Evolutionary conservation across 768 basidiomycete species (phyloP).

Genomic region (Suillus americanus): DNA sequence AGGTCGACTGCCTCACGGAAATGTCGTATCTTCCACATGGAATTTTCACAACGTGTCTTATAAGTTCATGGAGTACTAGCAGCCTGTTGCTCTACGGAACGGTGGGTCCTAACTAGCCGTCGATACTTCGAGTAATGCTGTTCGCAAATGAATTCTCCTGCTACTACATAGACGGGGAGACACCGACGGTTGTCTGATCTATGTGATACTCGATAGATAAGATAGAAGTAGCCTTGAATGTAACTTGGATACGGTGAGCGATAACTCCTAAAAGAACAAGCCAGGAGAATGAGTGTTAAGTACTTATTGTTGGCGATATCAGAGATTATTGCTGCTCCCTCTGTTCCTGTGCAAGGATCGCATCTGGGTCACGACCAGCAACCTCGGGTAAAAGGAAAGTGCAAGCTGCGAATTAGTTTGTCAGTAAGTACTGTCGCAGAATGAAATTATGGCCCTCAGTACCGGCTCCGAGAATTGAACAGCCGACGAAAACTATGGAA

Average conservation of each 20-base stretch:
- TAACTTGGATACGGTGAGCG: neutral
- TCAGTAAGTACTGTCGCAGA: neutral
- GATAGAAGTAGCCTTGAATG: neutral
- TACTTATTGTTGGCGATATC: no score
- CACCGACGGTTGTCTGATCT: neutral
- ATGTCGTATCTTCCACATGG: neutral
- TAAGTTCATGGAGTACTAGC: neutral
- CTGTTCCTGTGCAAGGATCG: conserved; percentile 41
- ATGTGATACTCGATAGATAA: neutral
- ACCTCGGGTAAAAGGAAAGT: conserved; percentile 54
- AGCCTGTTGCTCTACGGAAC: neutral
- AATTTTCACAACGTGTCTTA: neutral
- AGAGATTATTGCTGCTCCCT: conserved; percentile 12
- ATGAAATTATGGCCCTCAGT: conserved; percentile 9
- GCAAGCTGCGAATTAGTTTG: conserved; percentile 20
- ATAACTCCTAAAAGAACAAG: neutral
- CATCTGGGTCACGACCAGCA: conserved; percentile 50
- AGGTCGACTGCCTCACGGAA: neutral
- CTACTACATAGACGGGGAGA: neutral
- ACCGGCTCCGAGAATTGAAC: conserved; percentile 58
- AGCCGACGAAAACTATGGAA: conserved; percentile 61
- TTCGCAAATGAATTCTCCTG: neutral
- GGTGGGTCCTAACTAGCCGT: neutral
- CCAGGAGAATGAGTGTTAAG: neutral
- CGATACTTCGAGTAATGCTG: neutral